These are phyloP conservation scores for Arthrobotrys conoides DNA, from an alignment of 2,329 filamentous ascomycete species.

Conservation along the genomic window DNA sequence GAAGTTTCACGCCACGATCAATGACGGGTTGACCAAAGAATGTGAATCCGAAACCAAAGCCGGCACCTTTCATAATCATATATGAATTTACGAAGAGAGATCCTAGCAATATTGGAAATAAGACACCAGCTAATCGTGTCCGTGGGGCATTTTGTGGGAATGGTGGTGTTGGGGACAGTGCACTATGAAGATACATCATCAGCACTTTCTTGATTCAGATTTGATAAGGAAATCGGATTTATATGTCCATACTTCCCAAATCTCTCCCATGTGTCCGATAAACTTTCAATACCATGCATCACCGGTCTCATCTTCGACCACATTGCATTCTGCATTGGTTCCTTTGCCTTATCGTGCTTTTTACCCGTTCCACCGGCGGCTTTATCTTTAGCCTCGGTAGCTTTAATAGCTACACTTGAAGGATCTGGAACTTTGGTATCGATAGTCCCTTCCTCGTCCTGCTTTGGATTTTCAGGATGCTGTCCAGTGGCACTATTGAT, in stretches of 20 bases:
- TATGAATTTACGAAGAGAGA: conserved; percentile 74
- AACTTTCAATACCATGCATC: conserved; percentile 76
- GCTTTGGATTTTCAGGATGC: conserved; percentile 75
- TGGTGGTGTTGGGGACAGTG: conserved; percentile 75
- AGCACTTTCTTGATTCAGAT: neutral
- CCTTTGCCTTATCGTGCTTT: conserved; percentile 75
- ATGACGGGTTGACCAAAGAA: conserved; percentile 87
- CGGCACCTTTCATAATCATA: conserved; percentile 75
- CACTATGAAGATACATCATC: conserved; percentile 66
- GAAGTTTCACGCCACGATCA: conserved; percentile 72
- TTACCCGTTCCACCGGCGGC: conserved; percentile 71
- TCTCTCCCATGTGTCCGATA: conserved; percentile 76
- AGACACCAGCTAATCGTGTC: conserved; percentile 71
- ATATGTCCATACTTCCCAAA: conserved; percentile 70
- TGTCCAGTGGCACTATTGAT: conserved; percentile 83
- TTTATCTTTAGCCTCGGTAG: conserved; percentile 72
- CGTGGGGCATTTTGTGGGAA: conserved; percentile 73
- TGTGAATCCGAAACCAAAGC: conserved; percentile 78
- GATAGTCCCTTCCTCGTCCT: conserved; percentile 66
- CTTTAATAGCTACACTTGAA: conserved; percentile 71
- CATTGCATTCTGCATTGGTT: conserved; percentile 81
- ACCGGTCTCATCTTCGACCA: conserved; percentile 81
- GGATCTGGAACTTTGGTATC: conserved; percentile 75
- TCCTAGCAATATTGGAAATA: conserved; percentile 71
- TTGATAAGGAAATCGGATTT: neutral